Evolutionary conservation across 768 basidiomycete genomes (phyloP), one percentile per base, ranked within the genome.

Genomic region (Auriscalpium microsporum): DNA sequence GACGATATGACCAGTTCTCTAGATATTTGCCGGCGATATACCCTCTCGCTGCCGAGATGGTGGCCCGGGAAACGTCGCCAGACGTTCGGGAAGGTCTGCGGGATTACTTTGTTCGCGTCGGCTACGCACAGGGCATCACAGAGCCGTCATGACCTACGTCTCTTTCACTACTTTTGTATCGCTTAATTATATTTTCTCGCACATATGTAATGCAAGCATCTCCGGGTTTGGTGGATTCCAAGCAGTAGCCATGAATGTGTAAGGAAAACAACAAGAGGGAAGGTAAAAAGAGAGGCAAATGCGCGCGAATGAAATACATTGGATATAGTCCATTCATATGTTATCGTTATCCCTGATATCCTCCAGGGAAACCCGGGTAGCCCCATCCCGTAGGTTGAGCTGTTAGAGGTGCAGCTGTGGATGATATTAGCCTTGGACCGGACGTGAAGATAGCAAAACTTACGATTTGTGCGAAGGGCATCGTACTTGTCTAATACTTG

Each of bases 11-110:
- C 47, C 67, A 98, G 95, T 97, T 99, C 69, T 70, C 79, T 34
- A 80, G 83, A 65, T 94, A 96, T 72, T 75, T 97, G 53, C 84
- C 94, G 17, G 84, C 89, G 23, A 84, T 95, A 59, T 99, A 97
- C 68, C 94, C 94, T 5, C 71, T 94, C 57, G 86, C 86, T 40
- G 90, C 88, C 6, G 92, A 94, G 50, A 75, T 97, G 16, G 75
- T 98, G 45, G 78, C 81, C 14, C 79, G 93, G 52, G 96, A 98
- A 40, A 74, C 91, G 55, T 79, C 87, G 17, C 78, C 86, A 9
- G 93, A 94, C 62, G 82, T 97, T 64, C 79, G 96, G 50, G 76
- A 87, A 50, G 82, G 84, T 40, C 76, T 97, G 50, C 82, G 83
- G 65, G 79, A 78, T 55, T 90, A 92, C 67, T 88, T 95, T 66